Evolutionary conservation across 2,329 filamentous ascomycete genomes (phyloP).

Genomic region (Cercospora brassicicola): DNA sequence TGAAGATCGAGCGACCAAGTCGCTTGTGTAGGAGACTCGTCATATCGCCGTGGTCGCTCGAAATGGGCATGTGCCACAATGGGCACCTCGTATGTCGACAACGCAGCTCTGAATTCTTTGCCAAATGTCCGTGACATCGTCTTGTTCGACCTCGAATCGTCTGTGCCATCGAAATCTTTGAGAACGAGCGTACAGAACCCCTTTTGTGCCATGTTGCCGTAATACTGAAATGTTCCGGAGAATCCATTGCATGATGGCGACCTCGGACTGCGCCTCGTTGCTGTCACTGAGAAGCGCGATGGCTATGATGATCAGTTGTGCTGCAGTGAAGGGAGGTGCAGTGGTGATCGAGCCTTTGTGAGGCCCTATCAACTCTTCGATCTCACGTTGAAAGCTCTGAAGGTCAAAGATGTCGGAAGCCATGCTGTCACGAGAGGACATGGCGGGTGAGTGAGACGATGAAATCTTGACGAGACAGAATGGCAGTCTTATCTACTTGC

Average conservation of each 20-base stretch:
- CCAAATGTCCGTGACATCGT: not conserved
- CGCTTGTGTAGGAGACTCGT: not conserved
- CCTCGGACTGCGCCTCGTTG: not conserved
- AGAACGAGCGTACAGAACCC: not conserved
- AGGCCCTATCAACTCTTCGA: not conserved
- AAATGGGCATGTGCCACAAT: not conserved
- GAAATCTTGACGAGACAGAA: not conserved
- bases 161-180: no score
- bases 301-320: not conserved
- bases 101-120: not conserved
- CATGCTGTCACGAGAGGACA: not conserved
- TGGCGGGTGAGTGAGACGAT: not conserved
- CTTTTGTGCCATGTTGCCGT: not conserved
- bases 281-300: not conserved
- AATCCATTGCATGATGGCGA: not conserved
- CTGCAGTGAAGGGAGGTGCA: not conserved
- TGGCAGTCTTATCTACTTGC: not conserved
- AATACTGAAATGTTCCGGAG: not conserved
- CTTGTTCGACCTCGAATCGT: not conserved
- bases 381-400: not conserved
- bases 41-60: not conserved
- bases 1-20: not conserved
- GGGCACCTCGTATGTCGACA: not conserved
- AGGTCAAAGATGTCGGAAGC: not conserved
- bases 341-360: not conserved